Evolutionary conservation across 2,329 filamentous ascomycete genomes (phyloP).

Genomic region (Pseudocercospora macadamiae): DNA sequence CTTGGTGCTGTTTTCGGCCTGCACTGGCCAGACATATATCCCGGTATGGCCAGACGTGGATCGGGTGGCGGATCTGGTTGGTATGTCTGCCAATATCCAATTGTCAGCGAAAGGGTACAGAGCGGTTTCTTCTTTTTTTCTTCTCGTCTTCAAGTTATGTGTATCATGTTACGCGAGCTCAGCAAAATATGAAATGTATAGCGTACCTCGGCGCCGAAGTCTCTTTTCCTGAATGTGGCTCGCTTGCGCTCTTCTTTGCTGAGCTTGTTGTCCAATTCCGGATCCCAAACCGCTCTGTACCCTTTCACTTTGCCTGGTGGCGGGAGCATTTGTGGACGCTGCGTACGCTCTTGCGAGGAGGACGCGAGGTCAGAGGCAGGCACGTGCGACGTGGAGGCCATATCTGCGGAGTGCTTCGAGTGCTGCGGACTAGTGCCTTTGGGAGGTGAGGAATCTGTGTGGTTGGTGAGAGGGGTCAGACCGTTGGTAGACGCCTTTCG

Average conservation of each 20-base stretch:
- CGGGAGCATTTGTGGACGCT: conserved; percentile 53
- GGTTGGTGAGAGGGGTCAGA: conserved; percentile 65
- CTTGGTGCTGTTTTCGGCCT: conserved; percentile 59
- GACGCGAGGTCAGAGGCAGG: conserved; percentile 32
- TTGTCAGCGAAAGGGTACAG: conserved; percentile 46
- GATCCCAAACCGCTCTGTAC: conserved; percentile 64
- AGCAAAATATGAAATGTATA: conserved; percentile 40
- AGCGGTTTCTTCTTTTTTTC: conserved; percentile 37
- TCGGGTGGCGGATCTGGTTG: conserved; percentile 72
- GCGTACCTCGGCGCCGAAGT: conserved; percentile 48
- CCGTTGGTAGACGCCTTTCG: conserved; percentile 58
- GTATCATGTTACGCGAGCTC: conserved; percentile 42
- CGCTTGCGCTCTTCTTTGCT: conserved; percentile 58
- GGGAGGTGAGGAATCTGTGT: conserved; percentile 66
- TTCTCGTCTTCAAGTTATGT: conserved; percentile 37
- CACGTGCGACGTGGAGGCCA: conserved; percentile 31
- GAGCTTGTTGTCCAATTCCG: conserved; percentile 63
- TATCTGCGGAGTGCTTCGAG: conserved; percentile 30
- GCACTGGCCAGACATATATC: conserved; percentile 58
- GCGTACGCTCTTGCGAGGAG: conserved; percentile 44
- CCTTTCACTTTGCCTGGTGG: conserved; percentile 58
- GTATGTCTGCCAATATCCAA: conserved; percentile 59
- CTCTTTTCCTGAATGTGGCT: conserved; percentile 38
- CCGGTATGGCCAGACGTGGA: conserved; percentile 72
- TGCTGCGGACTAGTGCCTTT: conserved; percentile 58